Percentiles rank a stretch among this genome's conserved stretches.
phyloP scores from a whole-genome alignment of 2,329 filamentous ascomycete genomes.

The Dendrostoma leiphaemia region DNA sequence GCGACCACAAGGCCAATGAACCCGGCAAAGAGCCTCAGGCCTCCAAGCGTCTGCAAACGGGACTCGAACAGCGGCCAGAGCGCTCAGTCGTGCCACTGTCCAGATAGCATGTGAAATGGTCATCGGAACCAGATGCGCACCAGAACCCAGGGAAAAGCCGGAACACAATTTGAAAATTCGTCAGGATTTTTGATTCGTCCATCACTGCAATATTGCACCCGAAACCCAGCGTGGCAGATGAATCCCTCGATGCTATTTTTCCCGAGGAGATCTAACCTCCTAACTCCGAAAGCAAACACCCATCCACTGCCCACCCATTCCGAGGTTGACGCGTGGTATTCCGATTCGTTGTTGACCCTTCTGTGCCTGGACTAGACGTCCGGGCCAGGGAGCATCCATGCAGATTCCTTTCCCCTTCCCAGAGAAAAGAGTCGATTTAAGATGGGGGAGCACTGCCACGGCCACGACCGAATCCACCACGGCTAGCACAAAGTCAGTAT shows the following conservation, averaged over 20 bases:
- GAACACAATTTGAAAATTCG: constrained; percentile 9
- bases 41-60: no score
- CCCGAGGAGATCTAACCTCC: constrained; percentile 30
- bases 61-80: no score
- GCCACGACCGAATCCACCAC: constrained; percentile 86
- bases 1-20: no score
- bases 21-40: no score
- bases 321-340: constrained; percentile 26
- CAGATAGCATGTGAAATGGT: neutral
- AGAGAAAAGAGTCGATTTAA: constrained; percentile 46
- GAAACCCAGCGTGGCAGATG: constrained; percentile 20
- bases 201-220: constrained; percentile 17
- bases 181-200: constrained; percentile 19
- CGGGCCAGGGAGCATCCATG: constrained; percentile 20
- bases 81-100: no score
- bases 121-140: neutral
- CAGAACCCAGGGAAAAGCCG: neutral
- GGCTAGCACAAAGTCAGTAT: constrained; percentile 45
- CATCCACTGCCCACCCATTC: constrained; percentile 24
- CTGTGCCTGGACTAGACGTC: constrained; percentile 15
- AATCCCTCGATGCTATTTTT: constrained; percentile 30
- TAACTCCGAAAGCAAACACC: constrained; percentile 31
- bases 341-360: constrained; percentile 27
- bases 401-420: constrained; percentile 17
- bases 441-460: constrained; percentile 73